Conservation (phyloP, 306 rosid species). For the Spatholobus suberectus region DNA sequence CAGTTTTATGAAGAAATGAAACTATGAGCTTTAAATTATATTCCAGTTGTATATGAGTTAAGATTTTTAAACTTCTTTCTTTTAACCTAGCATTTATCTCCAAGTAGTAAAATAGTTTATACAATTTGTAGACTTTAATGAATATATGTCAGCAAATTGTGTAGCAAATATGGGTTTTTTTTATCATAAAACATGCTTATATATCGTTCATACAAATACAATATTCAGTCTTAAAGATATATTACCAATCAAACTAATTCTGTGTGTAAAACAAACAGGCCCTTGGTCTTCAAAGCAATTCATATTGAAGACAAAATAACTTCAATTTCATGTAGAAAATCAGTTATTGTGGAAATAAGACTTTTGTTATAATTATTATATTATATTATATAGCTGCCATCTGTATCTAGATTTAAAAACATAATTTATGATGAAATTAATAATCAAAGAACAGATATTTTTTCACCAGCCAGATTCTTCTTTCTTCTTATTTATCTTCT, state of each 20-base stretch:
- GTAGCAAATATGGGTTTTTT: neutral
- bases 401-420: neutral
- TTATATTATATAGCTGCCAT: neutral
- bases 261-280: neutral
- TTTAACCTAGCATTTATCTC: neutral
- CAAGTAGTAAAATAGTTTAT: neutral
- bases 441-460: neutral
- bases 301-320: neutral
- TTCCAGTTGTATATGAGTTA: neutral
- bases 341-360: neutral
- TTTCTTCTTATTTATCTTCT: too few species aligned
- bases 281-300: neutral
- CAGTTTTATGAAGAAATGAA: neutral
- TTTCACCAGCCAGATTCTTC: neutral
- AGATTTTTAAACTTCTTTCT: neutral
- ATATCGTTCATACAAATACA: neutral
- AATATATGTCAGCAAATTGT: neutral
- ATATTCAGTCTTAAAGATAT: conserved; percentile 3
- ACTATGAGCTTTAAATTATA: conserved; percentile 14
- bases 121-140: neutral
- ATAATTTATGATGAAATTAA: neutral
- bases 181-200: neutral
- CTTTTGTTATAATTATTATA: too few species aligned
- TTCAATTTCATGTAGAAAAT: neutral
- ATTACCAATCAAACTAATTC: neutral